These are phyloP conservation scores for Gloeostereum incarnatum DNA, from an alignment of 768 basidiomycete genomes.

Conservation along the genomic window DNA sequence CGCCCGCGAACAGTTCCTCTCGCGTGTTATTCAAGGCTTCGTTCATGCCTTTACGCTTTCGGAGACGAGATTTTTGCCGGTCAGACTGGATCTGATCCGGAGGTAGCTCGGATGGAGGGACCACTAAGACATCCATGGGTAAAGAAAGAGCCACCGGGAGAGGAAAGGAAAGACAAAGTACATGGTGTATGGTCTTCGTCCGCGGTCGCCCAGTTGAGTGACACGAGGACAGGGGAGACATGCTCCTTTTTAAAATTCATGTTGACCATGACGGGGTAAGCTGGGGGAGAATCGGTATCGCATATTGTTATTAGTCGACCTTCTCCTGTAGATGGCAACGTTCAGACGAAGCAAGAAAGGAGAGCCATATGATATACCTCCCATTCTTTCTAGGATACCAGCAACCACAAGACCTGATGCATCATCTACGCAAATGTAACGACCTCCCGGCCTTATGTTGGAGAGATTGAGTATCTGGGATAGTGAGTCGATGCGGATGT, in stretches of 20 bases:
- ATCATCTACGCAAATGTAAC: conserved; percentile 86
- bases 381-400: conserved; percentile 79
- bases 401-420: conserved; percentile 83
- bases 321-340: conserved; percentile 37
- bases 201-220: conserved; percentile 87
- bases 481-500: conserved; percentile 80
- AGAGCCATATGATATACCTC: conserved; percentile 36
- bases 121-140: conserved; percentile 27
- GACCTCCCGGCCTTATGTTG: conserved; percentile 79
- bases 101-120: conserved; percentile 50
- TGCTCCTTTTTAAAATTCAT: conserved; percentile 76
- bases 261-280: conserved; percentile 70
- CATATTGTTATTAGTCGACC: conserved; percentile 80
- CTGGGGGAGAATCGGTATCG: conserved; percentile 87
- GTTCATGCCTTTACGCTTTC: conserved; percentile 68
- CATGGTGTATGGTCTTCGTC: conserved; percentile 68
- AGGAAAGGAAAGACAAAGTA: conserved; percentile 17
- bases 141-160: conserved; percentile 6
- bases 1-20: conserved; percentile 77
- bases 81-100: conserved; percentile 58
- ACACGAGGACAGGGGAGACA: conserved; percentile 44
- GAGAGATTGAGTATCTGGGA: conserved; percentile 82
- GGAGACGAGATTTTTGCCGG: conserved; percentile 57
- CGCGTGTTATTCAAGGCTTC: conserved; percentile 54
- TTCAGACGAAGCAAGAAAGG: neutral